These are phyloP conservation scores for Ganoderma leucocontextum DNA, from an alignment of 1,284 basidiomycete genomes.

Conservation along the genomic window DNA sequence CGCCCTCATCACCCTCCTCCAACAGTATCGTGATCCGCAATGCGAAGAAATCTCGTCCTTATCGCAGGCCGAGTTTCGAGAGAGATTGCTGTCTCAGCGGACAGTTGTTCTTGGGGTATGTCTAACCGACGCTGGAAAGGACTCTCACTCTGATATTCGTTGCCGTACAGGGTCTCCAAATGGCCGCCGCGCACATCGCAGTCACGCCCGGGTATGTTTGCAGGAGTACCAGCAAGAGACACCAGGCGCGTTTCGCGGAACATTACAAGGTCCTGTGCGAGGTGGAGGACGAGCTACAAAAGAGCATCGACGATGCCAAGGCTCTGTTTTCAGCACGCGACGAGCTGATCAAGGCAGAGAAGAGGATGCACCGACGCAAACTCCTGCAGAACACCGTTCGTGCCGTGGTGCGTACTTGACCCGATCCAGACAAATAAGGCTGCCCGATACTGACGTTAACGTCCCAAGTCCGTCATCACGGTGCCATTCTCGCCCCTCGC, in stretches of 20 bases:
- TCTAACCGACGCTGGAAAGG: not conserved
- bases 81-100: slow-evolving; percentile 1
- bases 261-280: slow-evolving; percentile 7
- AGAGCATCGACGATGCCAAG: slow-evolving; percentile 6
- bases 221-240: slow-evolving; percentile 10
- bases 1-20: not conserved
- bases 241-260: not conserved
- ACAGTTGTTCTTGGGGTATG: not conserved
- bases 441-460: not conserved
- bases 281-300: slow-evolving; percentile 5
- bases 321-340: not conserved
- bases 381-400: slow-evolving; percentile 4
- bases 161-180: slow-evolving; percentile 2
- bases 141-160: not conserved
- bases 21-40: not conserved
- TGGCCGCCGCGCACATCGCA: slow-evolving; percentile 3
- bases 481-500: slow-evolving; percentile 7
- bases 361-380: not conserved
- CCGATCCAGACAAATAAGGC: not conserved
- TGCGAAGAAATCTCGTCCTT: not conserved
- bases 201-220: slow-evolving; percentile 17
- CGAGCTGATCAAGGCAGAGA: not conserved
- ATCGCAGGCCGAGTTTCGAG: not conserved
- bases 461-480: slow-evolving; percentile 5
- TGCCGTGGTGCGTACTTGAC: not conserved